These are phyloP conservation scores for Madurella mycetomatis DNA, from an alignment of 2,329 filamentous ascomycete species.

Conservation along the genomic window DNA sequence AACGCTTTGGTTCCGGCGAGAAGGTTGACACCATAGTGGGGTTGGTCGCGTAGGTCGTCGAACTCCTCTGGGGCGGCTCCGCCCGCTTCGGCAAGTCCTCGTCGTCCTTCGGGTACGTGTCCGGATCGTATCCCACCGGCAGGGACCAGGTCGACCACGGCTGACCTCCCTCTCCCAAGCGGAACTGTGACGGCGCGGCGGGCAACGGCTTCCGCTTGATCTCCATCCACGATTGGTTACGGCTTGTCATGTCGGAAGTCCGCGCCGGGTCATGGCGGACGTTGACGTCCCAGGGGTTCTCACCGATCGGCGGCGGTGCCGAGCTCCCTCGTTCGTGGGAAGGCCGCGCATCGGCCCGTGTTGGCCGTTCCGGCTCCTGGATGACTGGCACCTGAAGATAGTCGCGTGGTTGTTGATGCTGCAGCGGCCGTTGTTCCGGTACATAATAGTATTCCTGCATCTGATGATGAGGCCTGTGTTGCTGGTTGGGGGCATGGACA, in stretches of 20 bases:
- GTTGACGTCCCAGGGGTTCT: conserved; percentile 43
- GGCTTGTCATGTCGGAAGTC: conserved; percentile 24
- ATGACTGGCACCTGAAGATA: conserved; percentile 15
- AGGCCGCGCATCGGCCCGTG: conserved; percentile 27
- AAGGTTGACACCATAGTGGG: conserved; percentile 23
- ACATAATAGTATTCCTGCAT: conserved; percentile 27
- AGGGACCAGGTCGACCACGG: conserved; percentile 42
- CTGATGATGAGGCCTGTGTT: conserved; percentile 18
- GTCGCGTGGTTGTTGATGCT: conserved; percentile 10
- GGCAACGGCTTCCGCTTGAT: conserved; percentile 42
- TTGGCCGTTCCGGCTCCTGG: conserved; percentile 23
- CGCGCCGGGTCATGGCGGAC: conserved; percentile 12
- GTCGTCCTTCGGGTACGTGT: conserved; percentile 28
- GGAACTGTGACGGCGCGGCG: conserved; percentile 34
- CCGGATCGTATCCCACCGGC: conserved; percentile 31
- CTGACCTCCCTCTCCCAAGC: conserved; percentile 44
- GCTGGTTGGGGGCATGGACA: conserved; percentile 12
- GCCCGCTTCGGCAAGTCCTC: background rate
- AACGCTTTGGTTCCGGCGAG: conserved; percentile 22
- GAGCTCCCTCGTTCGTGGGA: conserved; percentile 45
- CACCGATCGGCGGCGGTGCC: conserved; percentile 45
- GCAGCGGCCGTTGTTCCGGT: background rate
- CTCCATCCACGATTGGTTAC: conserved; percentile 18
- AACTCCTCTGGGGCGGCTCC: conserved; percentile 4
- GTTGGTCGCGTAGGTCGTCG: conserved; percentile 16